These are phyloP conservation scores for Heterococcus sp. DNA, from an alignment of 108 stramenopile species.

Conservation along the genomic window DNA sequence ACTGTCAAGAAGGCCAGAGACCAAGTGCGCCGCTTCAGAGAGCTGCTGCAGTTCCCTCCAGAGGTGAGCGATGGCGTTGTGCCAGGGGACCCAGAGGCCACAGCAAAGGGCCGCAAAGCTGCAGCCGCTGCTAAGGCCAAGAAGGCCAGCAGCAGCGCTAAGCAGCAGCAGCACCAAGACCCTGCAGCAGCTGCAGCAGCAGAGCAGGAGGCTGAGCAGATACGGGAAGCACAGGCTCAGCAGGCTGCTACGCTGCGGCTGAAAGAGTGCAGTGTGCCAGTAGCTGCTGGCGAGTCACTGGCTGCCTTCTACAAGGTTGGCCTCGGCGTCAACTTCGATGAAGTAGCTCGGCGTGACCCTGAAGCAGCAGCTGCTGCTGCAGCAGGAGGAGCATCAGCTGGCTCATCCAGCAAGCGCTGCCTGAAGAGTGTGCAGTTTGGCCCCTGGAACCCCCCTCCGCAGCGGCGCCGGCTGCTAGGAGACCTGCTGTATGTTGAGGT, in stretches of 20 bases:
- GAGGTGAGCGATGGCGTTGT: slow-evolving; percentile 23
- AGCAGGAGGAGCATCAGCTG: neutral
- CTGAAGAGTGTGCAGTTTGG: slow-evolving; percentile 8
- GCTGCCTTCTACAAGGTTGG: slow-evolving; percentile 7
- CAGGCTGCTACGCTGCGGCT: too few relatives aligned
- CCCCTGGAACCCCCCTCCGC: slow-evolving; percentile 74
- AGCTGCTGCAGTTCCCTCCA: slow-evolving; percentile 40
- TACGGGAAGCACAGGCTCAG: neutral
- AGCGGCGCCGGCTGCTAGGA: slow-evolving; percentile 70
- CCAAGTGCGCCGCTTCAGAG: slow-evolving; percentile 47
- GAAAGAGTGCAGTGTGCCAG: too few relatives aligned
- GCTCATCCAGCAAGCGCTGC: slow-evolving; percentile 7
- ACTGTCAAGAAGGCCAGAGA: slow-evolving; percentile 44
- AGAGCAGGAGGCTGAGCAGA: neutral
- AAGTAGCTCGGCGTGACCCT: slow-evolving; percentile 2
- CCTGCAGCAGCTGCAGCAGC: neutral
- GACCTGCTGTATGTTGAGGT: slow-evolving; percentile 89
- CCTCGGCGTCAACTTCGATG: slow-evolving; percentile 11
- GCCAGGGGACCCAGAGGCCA: slow-evolving; percentile 8
- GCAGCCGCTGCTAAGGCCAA: neutral
- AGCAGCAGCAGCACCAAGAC: neutral
- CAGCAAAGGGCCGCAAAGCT: neutral
- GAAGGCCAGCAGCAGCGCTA: neutral
- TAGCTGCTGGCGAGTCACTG: neutral
- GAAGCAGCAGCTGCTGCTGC: too few relatives aligned